Base-by-base conservation (phyloP, 257 asterid species). In the Scutellaria minor region DNA sequence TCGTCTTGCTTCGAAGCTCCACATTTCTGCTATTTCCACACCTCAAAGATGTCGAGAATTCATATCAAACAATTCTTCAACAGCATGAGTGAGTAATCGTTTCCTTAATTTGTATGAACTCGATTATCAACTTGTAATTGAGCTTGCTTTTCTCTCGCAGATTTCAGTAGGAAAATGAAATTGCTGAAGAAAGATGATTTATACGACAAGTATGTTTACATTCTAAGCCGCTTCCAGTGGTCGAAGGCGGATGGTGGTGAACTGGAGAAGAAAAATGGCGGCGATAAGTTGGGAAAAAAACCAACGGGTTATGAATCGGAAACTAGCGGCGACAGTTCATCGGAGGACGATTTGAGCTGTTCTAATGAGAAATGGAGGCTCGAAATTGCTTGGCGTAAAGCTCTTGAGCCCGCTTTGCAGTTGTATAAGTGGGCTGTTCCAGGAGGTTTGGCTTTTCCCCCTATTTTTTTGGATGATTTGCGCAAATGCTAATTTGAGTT, bases 381-480 rank as follows among this genome's bases (percentile, higher is more conserved):
- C 2, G 97, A 92, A 65, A 83, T 86, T 80, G 88, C 87, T 77
- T 95, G 97, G 98, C 84, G 88, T 27, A 95, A 84, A 83, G 94
- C 96, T 60, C 83, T 95, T 52, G 99, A 95, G 65, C 93, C 98
- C 3, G 99, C 98, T 58, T 77, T 90, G 72, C 97, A 92, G 69
- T 79, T 95, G 50, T 92, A 85, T 76, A 92, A 87, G 72, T 86
- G 94, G 95, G 96, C 91, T 60, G 53, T 92, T 66, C 89, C 98
- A 10, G 39, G 85, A 79, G 99, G 97, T 90, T 74, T 15, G 69
- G 3, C 45, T 15, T 18, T 24, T 59, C 42, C 45, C 9, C 5
- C 13, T 51, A 3, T 31, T 42, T 64, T 18, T 60, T 39, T 48
- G 14, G 0, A 6, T 12, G 52, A 27, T 68, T 68, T 56, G 40